Evolutionary conservation across 1,284 basidiomycete genomes (phyloP).

Genomic region (Leccinum pallidistipes): DNA sequence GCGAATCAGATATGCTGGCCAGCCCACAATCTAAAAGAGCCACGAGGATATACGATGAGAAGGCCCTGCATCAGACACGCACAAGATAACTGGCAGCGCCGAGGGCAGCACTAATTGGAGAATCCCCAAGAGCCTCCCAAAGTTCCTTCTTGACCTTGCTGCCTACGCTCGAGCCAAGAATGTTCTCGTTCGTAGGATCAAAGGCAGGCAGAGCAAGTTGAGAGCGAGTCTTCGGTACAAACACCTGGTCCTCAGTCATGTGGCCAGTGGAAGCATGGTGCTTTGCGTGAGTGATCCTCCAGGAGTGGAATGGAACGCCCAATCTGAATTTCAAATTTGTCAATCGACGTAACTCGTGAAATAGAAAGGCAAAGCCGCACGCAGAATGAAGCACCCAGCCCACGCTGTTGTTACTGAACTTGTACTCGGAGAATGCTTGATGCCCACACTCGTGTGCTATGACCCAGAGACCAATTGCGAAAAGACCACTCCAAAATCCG

Average conservation of each 20-base stretch:
- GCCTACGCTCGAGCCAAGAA: constrained; percentile 67
- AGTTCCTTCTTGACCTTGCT: constrained; percentile 77
- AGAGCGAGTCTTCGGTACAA: constrained; percentile 88
- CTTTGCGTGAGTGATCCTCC: constrained; percentile 95
- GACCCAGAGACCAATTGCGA: constrained; percentile 94
- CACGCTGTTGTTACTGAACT: constrained; percentile 90
- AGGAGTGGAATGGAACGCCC: constrained; percentile 97
- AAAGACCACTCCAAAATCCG: constrained; percentile 81
- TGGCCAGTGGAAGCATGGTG: constrained; percentile 97
- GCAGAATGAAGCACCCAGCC: constrained; percentile 95
- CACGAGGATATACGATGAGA: constrained; percentile 1
- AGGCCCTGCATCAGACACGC: constrained; percentile 25
- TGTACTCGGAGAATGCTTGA: constrained; percentile 96
- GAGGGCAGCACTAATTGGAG: constrained; percentile 79
- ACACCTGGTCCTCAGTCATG: constrained; percentile 96
- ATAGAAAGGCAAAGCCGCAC: constrained; percentile 40
- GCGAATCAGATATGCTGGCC: constrained; percentile 82
- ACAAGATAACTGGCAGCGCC: constrained; percentile 74
- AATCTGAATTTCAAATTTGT: constrained; percentile 53
- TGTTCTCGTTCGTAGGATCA: constrained; percentile 67
- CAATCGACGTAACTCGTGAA: constrained; percentile 21
- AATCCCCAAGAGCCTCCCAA: constrained; percentile 90
- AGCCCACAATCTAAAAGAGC: constrained; percentile 65
- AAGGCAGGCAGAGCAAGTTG: constrained; percentile 65
- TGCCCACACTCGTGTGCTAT: constrained; percentile 93